Evolutionary conservation across 345 rosid genomes (phyloP), one percentile per base, ranked within the genome.

Genomic region (Bretschneidera sinensis): DNA sequence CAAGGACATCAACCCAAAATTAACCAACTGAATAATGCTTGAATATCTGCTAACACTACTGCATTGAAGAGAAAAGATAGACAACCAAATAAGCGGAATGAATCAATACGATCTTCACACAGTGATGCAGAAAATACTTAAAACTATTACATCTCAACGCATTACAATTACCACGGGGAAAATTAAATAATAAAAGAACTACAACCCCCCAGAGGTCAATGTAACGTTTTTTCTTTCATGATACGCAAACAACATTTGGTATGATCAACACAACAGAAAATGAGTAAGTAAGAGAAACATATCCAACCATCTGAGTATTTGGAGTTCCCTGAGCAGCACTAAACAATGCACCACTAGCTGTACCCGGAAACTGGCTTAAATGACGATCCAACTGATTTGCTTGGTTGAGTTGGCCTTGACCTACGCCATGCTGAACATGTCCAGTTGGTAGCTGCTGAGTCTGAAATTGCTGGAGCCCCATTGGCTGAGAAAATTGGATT

Each of bases 391-490:
- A 73, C 61, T 76, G 87, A 64, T 61, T 84, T 61, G 84, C 87
- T 76, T 87, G 99, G 68, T 76, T 81, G 25, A 94, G 88, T 74
- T 85, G 95, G 60, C 87, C 81, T 83, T 92, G 98, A 63, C 88
- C 85, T 77, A 94, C 80, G 59, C 82, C 81, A 71, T 83, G 91
- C 75, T 86, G 96, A 67, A 81, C 68, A 73, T 82, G 85, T 59
- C 92, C 95, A 34, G 92, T 67, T 47, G 92, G 21, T 55, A 92
- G 77, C 78, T 87, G 96, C 77, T 95, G 81, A 60, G 84, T 79
- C 72, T 87, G 97, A 70, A 81, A 90, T 66, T 94, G 98, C 69
- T 92, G 97, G 72, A 82, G 94, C 10, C 79, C 91, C 81, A 87
- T 61, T 64, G 95, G 55, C 82, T 87, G 96, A 72, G 99, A 80